Evolutionary conservation across 2,329 filamentous ascomycete species (phyloP).

Genomic region (Orbilia quercus): DNA sequence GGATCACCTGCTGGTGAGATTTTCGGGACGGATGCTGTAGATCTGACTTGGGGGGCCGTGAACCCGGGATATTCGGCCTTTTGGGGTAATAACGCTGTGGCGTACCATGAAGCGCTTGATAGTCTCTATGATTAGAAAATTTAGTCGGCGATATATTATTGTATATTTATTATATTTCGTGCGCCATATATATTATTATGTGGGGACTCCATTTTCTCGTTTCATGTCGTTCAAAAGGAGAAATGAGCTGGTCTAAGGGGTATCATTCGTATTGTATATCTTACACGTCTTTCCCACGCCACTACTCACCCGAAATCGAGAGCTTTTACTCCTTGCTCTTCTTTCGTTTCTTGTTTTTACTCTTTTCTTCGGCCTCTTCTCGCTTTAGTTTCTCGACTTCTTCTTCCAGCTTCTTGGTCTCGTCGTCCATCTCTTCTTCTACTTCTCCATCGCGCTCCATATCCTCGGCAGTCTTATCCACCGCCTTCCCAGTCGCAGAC

Average conservation of each 20-base stretch:
- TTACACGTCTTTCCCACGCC: slow-evolving; percentile 10
- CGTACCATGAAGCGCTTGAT: not conserved
- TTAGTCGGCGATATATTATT: no score
- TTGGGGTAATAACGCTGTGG: slow-evolving; percentile 2
- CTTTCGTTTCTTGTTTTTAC: slow-evolving; percentile 44
- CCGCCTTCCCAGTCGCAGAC: slow-evolving; percentile 6
- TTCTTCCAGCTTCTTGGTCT: slow-evolving; percentile 47
- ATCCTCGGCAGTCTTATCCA: slow-evolving; percentile 30
- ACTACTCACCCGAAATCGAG: not conserved
- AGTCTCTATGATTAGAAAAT: not conserved
- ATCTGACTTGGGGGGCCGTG: not conserved
- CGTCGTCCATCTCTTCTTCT: slow-evolving; percentile 54
- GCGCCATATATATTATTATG: not conserved
- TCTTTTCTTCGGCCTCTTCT: slow-evolving; percentile 37
- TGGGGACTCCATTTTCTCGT: no score
- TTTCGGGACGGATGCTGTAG: not conserved
- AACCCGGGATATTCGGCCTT: not conserved
- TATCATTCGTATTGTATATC: slow-evolving; percentile 34
- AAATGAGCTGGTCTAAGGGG: slow-evolving; percentile 2
- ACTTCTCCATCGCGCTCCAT: slow-evolving; percentile 52
- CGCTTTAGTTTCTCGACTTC: slow-evolving; percentile 39
- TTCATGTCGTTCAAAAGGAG: no score
- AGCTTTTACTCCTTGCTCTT: slow-evolving; percentile 20
- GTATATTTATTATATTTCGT: not conserved
- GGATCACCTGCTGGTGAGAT: not conserved